These are phyloP conservation scores for Kuraishia ogatae DNA, from an alignment of 805 yeast genomes.

Conservation along the genomic window DNA sequence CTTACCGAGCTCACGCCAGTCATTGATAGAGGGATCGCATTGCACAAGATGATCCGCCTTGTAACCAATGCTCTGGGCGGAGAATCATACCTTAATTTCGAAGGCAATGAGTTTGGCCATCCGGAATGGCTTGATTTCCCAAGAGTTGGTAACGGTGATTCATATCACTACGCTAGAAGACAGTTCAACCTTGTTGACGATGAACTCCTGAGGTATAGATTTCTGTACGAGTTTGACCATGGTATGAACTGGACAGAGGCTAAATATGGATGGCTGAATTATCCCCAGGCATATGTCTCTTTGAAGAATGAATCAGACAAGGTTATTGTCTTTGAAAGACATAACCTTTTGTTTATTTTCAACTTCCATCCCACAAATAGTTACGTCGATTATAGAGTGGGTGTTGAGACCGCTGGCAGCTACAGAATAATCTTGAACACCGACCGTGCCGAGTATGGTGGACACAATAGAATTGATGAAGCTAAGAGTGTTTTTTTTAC, in stretches of 20 bases:
- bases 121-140: slow-evolving; percentile 99
- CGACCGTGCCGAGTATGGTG: slow-evolving; percentile 68
- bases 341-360: slow-evolving; percentile 75
- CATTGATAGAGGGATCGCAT: slow-evolving; percentile 81
- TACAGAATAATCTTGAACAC: slow-evolving; percentile 70
- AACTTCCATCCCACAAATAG: slow-evolving; percentile 86
- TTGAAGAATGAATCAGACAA: slow-evolving; percentile 86
- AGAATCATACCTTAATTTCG: slow-evolving; percentile 91
- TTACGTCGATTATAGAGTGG: slow-evolving; percentile 79
- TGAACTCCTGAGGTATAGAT: slow-evolving; percentile 68
- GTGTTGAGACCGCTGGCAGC: slow-evolving; percentile 74
- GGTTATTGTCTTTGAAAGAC: slow-evolving; percentile 82
- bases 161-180: slow-evolving; percentile 90
- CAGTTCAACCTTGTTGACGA: slow-evolving; percentile 87
- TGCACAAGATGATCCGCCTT: slow-evolving; percentile 86
- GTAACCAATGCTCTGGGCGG: slow-evolving; percentile 91
- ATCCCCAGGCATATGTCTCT: slow-evolving; percentile 74
- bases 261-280: slow-evolving; percentile 56
- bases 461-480: slow-evolving; percentile 66
- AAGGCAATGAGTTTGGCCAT: slow-evolving; percentile 97
- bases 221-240: slow-evolving; percentile 71
- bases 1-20: slow-evolving; percentile 65
- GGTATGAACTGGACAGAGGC: slow-evolving; percentile 76
- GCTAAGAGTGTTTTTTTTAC: slow-evolving; percentile 52
- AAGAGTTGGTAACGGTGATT: slow-evolving; percentile 76